Percentiles rank a stretch among this genome's conserved stretches.
Evolutionary conservation across 345 rosid genomes (phyloP).

Genomic region (Mallotus nudiflorus): DNA sequence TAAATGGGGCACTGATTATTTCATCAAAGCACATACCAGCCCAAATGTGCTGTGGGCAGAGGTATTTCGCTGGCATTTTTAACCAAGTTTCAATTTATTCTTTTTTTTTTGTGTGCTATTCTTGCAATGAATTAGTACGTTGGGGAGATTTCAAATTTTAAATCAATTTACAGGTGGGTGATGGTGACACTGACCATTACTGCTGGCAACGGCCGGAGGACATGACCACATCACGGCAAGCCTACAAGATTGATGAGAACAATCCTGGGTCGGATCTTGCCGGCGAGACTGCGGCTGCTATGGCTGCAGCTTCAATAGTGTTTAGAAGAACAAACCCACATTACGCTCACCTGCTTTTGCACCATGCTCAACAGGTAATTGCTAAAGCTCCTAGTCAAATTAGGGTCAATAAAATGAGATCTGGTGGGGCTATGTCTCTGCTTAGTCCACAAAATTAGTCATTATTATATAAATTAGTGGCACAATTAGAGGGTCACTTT

Average conservation of each 20-base stretch:
- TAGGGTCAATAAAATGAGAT: not conserved
- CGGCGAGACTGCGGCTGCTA: constrained; percentile 63
- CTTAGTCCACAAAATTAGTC: not conserved
- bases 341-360: constrained; percentile 45
- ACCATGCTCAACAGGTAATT: constrained; percentile 63
- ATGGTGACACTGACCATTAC: constrained; percentile 32
- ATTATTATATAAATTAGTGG: not conserved
- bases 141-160: not conserved
- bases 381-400: not conserved
- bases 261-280: constrained; percentile 76
- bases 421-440: constrained; percentile 6
- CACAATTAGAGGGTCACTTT: not conserved
- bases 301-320: constrained; percentile 69
- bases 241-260: constrained; percentile 36
- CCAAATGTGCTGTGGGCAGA: constrained; percentile 34
- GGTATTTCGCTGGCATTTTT: too few species aligned
- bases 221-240: constrained; percentile 60
- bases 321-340: constrained; percentile 28
- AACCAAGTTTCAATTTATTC: too few species aligned
- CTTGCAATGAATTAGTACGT: not conserved
- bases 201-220: constrained; percentile 44
- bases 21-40: constrained; percentile 36
- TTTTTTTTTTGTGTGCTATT: too few species aligned
- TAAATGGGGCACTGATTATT: constrained; percentile 39
- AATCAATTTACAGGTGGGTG: constrained; percentile 22